Conservation (phyloP, 148 eudicot species). For the Rhododendron molle region DNA sequence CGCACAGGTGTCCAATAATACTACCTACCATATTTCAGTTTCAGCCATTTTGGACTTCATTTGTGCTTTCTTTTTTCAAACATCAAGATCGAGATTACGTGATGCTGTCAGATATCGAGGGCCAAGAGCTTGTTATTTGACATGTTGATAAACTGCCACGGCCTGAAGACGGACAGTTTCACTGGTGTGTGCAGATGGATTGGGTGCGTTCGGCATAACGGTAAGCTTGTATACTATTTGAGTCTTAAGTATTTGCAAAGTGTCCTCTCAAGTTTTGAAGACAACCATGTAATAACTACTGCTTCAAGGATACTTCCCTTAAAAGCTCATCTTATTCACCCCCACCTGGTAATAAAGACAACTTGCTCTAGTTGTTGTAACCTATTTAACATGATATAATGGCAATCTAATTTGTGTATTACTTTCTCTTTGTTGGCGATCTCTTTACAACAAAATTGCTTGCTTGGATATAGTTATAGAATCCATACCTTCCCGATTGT, state of each 20-base stretch:
- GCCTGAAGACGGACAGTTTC: conserved; percentile 4
- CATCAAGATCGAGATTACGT: background rate
- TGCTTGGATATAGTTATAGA: background rate
- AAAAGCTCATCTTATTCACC: background rate
- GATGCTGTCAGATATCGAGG: background rate
- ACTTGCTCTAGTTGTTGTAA: background rate
- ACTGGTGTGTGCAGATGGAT: background rate
- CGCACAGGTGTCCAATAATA: background rate
- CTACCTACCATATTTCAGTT: background rate
- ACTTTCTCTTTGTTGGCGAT: background rate
- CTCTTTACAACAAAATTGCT: background rate
- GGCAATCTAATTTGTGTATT: background rate
- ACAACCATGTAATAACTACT: background rate
- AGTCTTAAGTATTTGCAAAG: background rate
- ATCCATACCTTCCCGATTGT: background rate
- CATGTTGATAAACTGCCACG: background rate
- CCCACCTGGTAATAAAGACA: background rate
- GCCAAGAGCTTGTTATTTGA: background rate
- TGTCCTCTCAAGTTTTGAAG: background rate
- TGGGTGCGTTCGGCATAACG: background rate
- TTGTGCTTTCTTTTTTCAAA: background rate
- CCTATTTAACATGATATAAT: background rate
- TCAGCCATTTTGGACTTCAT: background rate
- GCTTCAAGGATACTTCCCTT: background rate
- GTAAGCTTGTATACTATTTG: background rate